These are phyloP conservation scores for Turritis glabra DNA, from an alignment of 345 rosid species.

Conservation along the genomic window DNA sequence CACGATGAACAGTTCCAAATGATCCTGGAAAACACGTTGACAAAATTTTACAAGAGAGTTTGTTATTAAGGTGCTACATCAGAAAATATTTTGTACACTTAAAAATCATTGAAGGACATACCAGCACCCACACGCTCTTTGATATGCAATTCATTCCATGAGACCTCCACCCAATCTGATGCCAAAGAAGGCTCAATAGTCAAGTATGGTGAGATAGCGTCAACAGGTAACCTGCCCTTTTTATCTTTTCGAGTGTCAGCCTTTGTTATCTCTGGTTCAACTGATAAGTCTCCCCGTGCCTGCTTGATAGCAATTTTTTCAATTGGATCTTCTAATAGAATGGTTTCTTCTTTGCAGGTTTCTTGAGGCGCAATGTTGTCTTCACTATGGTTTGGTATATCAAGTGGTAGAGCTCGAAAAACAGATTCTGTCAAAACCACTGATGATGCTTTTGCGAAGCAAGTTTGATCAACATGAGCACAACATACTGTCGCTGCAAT, in stretches of 20 bases:
- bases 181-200: slow-evolving; percentile 92
- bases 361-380: slow-evolving; percentile 32
- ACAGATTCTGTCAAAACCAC: slow-evolving; percentile 40
- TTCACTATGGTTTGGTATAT: slow-evolving; percentile 37
- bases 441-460: slow-evolving; percentile 41
- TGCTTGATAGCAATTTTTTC: slow-evolving; percentile 39
- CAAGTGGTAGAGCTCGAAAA: slow-evolving; percentile 29
- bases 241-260: slow-evolving; percentile 46
- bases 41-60: not conserved
- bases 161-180: slow-evolving; percentile 94
- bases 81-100: not conserved
- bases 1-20: slow-evolving; percentile 97
- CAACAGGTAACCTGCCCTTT: slow-evolving; percentile 42
- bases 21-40: slow-evolving; percentile 58
- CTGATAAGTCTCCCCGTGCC: slow-evolving; percentile 37
- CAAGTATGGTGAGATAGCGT: slow-evolving; percentile 59
- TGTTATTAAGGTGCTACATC: not conserved
- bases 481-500: slow-evolving; percentile 18
- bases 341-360: slow-evolving; percentile 44
- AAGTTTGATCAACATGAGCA: slow-evolving; percentile 41
- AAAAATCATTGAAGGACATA: slow-evolving; percentile 37
- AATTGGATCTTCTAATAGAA: slow-evolving; percentile 38
- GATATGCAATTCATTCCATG: slow-evolving; percentile 88
- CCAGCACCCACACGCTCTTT: slow-evolving; percentile 98
- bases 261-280: slow-evolving; percentile 43